Conservation (phyloP, 2,329 filamentous ascomycete genomes). For the Pyricularia pennisetigena region DNA sequence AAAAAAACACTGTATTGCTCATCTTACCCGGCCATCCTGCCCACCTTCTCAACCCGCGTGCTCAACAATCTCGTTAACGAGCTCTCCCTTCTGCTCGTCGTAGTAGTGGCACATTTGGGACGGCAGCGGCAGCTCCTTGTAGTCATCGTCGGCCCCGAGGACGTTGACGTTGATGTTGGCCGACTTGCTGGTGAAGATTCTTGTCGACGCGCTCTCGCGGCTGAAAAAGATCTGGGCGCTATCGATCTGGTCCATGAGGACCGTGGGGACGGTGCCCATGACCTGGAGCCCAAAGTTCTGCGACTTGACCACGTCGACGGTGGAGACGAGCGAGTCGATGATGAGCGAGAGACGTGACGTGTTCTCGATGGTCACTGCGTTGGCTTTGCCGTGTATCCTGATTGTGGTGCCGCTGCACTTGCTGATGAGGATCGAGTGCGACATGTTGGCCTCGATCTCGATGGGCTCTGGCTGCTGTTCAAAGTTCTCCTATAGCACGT, state of each 20-base stretch:
- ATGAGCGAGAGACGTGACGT: constrained; percentile 74
- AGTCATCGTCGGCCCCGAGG: constrained; percentile 67
- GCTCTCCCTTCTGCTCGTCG: constrained; percentile 57
- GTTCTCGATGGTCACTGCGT: constrained; percentile 94
- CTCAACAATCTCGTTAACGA: constrained; percentile 91
- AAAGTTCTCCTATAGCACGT: constrained; percentile 64
- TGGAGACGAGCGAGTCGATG: constrained; percentile 81
- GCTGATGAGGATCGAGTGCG: constrained; percentile 85
- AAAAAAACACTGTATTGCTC: background rate
- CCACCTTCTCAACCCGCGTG: constrained; percentile 55
- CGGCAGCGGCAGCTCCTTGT: constrained; percentile 76
- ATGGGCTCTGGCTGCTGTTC: constrained; percentile 66
- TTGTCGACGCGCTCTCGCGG: constrained; percentile 66
- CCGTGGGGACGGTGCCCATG: constrained; percentile 72
- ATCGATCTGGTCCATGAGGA: constrained; percentile 89
- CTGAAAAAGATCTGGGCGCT: constrained; percentile 80
- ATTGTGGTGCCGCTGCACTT: constrained; percentile 87
- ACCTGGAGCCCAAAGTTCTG: constrained; percentile 93
- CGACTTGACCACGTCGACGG: constrained; percentile 91
- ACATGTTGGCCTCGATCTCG: constrained; percentile 70
- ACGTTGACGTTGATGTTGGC: constrained; percentile 81
- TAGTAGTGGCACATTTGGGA: constrained; percentile 78
- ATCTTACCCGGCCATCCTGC: background rate
- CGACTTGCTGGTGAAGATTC: constrained; percentile 85
- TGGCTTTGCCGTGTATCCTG: constrained; percentile 85